Conservation (phyloP, 495 filamentous ascomycete species). For the Articulospora tetracladia region DNA sequence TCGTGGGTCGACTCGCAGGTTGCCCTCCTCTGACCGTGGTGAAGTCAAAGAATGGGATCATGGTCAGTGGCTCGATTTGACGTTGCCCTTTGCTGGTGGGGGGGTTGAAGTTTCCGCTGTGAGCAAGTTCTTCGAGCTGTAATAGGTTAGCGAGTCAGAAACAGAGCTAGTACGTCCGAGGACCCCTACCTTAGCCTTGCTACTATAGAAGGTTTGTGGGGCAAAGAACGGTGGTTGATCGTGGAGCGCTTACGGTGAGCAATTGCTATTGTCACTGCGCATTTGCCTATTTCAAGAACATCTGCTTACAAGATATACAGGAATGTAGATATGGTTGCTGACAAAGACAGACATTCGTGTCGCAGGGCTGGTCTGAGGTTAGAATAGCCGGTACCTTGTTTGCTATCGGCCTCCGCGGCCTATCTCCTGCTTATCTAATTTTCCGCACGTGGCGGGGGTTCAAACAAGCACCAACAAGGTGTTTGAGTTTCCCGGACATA, state of each 20-base stretch:
- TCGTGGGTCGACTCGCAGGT: not conserved
- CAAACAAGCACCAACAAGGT: too few species aligned
- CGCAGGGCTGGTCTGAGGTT: too few species aligned
- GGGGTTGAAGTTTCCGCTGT: not conserved
- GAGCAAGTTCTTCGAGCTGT: not conserved
- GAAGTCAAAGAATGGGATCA: constrained; percentile 5
- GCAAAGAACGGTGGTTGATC: not conserved
- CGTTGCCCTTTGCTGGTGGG: not conserved
- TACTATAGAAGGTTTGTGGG: not conserved
- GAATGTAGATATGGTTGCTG: too few species aligned
- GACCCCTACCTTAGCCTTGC: not conserved
- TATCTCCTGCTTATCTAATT: too few species aligned
- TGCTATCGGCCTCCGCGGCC: not conserved
- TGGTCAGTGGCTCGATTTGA: not conserved
- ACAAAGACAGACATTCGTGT: too few species aligned
- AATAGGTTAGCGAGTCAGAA: not conserved
- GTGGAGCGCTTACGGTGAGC: not conserved
- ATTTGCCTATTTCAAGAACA: too few species aligned
- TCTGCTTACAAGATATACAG: too few species aligned
- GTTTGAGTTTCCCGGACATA: too few species aligned
- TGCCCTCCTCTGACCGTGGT: not conserved
- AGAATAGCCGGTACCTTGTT: not conserved
- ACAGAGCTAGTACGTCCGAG: not conserved
- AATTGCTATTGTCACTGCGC: too few species aligned
- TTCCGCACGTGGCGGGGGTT: not conserved